A percentile compares a stretch with the other conserved stretches of the same genome.
Evolutionary conservation across 176 grass and related monocot genomes (phyloP).

Genomic region (Oryza glumipatula): DNA sequence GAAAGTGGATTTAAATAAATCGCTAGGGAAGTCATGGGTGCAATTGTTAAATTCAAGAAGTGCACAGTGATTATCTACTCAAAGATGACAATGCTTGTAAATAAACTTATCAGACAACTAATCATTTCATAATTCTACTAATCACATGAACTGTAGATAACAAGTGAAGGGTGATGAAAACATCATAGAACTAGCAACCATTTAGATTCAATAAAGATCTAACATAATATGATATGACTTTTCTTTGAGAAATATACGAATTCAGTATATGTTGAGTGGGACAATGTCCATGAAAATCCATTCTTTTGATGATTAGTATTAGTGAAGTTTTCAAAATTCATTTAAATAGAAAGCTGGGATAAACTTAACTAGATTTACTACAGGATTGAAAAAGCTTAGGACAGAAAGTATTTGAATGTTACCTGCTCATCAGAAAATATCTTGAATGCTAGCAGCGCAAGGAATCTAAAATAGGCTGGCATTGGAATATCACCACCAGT

Average conservation of each 20-base stretch:
- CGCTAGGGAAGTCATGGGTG: conserved; percentile 1
- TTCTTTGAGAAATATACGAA: not conserved
- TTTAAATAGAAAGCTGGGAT: conserved; percentile 4
- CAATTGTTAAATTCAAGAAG: not conserved
- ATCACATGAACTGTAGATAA: not conserved
- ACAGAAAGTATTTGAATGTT: conserved; percentile 21
- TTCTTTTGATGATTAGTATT: not conserved
- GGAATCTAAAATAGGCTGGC: conserved; percentile 94
- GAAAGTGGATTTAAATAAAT: not conserved
- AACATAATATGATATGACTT: not conserved
- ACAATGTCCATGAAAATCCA: not conserved
- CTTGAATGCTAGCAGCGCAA: conserved; percentile 94
- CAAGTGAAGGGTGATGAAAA: conserved; percentile 10
- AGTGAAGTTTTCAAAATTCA: conserved; percentile 21
- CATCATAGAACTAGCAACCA: not conserved
- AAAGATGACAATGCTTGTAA: conserved; percentile 10
- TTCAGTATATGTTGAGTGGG: conserved; percentile 9
- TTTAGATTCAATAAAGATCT: conserved; percentile 23
- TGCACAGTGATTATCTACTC: conserved; percentile 7
- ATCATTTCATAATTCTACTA: not conserved
- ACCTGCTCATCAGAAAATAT: conserved; percentile 96
- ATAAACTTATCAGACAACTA: conserved; percentile 26
- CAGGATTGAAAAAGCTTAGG: conserved; percentile 23
- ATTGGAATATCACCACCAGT: conserved; percentile 71
- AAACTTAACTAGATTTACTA: conserved; percentile 9